Evolutionary conservation across 1,284 basidiomycete species (phyloP).

Genomic region (Irpex sp.): DNA sequence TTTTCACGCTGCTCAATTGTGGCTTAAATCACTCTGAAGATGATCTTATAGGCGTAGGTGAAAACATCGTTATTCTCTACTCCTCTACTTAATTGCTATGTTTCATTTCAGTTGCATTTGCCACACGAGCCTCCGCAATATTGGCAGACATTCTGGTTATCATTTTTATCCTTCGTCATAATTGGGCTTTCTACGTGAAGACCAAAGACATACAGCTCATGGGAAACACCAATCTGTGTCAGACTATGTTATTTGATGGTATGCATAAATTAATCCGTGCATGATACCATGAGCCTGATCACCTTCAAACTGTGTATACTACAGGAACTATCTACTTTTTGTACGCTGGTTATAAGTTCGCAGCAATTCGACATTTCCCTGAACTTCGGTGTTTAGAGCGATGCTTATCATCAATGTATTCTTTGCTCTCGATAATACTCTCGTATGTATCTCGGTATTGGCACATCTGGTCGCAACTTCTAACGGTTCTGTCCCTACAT

Average conservation of each 20-base stretch:
- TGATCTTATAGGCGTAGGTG: too few relatives aligned
- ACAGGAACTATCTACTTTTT: neutral
- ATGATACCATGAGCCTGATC: too few relatives aligned
- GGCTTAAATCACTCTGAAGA: too few relatives aligned
- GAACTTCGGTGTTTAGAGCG: neutral
- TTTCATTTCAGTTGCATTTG: neutral
- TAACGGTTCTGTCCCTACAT: neutral
- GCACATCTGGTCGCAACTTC: neutral
- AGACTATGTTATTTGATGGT: too few relatives aligned
- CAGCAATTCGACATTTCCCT: neutral
- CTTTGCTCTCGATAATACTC: neutral
- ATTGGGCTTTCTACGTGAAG: neutral
- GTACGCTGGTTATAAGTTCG: neutral
- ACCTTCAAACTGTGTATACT: too few relatives aligned
- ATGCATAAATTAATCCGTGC: too few relatives aligned
- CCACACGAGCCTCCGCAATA: neutral
- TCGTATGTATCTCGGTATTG: neutral
- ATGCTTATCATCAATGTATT: neutral
- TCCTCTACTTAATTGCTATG: neutral
- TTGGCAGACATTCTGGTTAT: neutral
- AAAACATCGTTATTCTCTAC: neutral
- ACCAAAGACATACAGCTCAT: neutral
- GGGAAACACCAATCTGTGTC: neutral
- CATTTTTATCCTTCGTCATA: neutral
- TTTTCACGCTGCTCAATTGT: too few relatives aligned